Evolutionary conservation across 2,329 filamentous ascomycete species (phyloP).

Genomic region (Stachybotrys echinatus): DNA sequence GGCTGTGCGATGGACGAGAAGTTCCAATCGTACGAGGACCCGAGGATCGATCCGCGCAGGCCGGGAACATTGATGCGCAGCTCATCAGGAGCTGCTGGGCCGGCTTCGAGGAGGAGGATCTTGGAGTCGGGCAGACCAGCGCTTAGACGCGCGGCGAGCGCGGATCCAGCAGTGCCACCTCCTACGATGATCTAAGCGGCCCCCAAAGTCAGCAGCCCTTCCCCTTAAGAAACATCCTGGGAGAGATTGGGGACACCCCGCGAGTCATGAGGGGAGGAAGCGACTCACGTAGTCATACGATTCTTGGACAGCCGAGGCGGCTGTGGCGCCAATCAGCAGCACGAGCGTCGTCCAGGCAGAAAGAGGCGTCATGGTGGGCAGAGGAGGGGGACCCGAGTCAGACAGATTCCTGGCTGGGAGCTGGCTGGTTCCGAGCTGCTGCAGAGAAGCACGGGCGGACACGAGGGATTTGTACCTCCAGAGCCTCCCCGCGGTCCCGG

Average conservation of each 20-base stretch:
- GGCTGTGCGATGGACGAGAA: slow-evolving; percentile 37
- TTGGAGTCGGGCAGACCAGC: slow-evolving; percentile 19
- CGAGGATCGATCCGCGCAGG: slow-evolving; percentile 20
- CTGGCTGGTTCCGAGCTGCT: neutral
- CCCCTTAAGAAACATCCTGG: neutral
- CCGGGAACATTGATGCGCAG: slow-evolving; percentile 25
- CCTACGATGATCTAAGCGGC: slow-evolving; percentile 20
- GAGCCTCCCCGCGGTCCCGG: neutral
- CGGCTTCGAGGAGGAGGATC: slow-evolving; percentile 24
- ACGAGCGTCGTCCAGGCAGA: slow-evolving; percentile 2
- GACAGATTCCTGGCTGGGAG: neutral
- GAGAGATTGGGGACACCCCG: neutral
- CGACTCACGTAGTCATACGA: slow-evolving; percentile 18
- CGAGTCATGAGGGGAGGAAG: no score
- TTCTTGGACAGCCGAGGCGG: slow-evolving; percentile 3
- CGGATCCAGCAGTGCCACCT: slow-evolving; percentile 26
- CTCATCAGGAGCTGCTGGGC: slow-evolving; percentile 20
- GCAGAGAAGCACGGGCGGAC: neutral
- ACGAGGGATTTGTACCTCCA: neutral
- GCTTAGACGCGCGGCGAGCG: slow-evolving; percentile 25
- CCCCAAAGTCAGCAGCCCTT: neutral
- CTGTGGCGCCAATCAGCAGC: slow-evolving; percentile 1
- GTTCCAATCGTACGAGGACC: slow-evolving; percentile 31
- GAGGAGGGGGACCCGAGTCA: neutral
- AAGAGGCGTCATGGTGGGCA: neutral